Evolutionary conservation across 768 basidiomycete species (phyloP).

Genomic region (Grammothele lineata): DNA sequence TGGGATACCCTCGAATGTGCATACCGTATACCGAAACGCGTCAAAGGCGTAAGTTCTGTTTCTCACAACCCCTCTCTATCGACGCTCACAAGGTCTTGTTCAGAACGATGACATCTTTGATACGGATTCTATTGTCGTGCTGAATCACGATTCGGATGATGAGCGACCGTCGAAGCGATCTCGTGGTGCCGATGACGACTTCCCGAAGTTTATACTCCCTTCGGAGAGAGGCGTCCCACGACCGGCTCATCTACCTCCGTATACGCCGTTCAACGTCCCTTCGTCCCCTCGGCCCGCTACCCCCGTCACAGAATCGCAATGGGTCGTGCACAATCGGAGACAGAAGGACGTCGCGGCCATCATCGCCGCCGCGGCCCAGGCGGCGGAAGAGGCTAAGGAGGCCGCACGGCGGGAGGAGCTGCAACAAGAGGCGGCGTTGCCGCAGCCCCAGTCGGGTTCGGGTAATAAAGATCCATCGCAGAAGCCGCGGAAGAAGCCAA

Average conservation of each 20-base stretch:
- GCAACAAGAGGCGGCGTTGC: too few species aligned
- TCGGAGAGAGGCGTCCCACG: too few species aligned
- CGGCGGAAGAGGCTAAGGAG: constrained; percentile 27
- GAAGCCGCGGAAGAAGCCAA: constrained; percentile 19
- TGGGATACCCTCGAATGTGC: constrained; percentile 78
- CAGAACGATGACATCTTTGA: constrained; percentile 25
- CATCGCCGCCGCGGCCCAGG: constrained; percentile 33
- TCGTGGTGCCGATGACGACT: constrained; percentile 10
- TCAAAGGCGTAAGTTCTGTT: constrained; percentile 40
- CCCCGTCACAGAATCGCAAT: too few species aligned
- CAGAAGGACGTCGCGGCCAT: constrained; percentile 34
- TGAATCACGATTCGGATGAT: constrained; percentile 4
- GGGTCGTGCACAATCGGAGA: too few species aligned
- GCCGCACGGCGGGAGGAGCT: neutral
- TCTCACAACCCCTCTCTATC: neutral
- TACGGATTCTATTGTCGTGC: constrained; percentile 1
- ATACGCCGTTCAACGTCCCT: too few species aligned
- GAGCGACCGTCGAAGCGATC: constrained; percentile 17
- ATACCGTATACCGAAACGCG: constrained; percentile 83
- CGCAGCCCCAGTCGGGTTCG: too few species aligned
- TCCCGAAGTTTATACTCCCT: constrained; percentile 11
- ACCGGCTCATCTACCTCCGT: too few species aligned
- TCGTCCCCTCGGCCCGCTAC: too few species aligned
- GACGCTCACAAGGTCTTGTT: neutral
- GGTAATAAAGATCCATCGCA: too few species aligned